Percentiles rank a stretch among this genome's conserved stretches.
Evolutionary conservation across 352 stramenopile genomes (phyloP).

Genomic region (Thalassiosira hispida): DNA sequence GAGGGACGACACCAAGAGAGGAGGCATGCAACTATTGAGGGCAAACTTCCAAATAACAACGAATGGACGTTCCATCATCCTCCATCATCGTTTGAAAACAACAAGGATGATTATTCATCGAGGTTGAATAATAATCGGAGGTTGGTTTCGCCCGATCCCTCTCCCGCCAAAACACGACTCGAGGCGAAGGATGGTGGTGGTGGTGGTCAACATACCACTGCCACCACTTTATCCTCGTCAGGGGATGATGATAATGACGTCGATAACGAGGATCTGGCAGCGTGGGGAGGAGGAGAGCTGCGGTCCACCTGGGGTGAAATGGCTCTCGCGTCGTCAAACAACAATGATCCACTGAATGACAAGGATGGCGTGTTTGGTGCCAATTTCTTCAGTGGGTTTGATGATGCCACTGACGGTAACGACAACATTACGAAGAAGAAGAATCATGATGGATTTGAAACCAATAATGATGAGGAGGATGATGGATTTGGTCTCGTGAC

Average conservation of each 20-base stretch:
- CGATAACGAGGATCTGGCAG: background rate
- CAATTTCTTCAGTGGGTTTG: no score
- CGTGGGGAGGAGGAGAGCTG: background rate
- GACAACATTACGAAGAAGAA: no score
- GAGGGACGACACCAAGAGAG: background rate
- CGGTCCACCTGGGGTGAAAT: no score
- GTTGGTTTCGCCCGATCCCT: constrained; percentile 7
- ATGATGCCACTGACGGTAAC: no score
- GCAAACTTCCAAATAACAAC: background rate
- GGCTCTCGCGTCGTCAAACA: no score
- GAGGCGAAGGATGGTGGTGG: no score
- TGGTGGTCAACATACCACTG: no score
- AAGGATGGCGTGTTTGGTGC: no score
- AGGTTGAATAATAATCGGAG: constrained; percentile 21
- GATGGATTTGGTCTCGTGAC: no score
- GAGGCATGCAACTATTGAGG: background rate
- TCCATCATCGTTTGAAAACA: background rate
- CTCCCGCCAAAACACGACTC: background rate
- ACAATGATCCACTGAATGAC: no score
- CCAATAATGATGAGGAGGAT: no score
- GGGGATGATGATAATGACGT: background rate
- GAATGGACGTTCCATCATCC: background rate
- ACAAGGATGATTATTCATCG: background rate
- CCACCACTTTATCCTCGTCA: background rate
- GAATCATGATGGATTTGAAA: no score